phyloP scores from a whole-genome alignment of 2,329 filamentous ascomycete genomes.

The Curvularia eragrostidis region DNA sequence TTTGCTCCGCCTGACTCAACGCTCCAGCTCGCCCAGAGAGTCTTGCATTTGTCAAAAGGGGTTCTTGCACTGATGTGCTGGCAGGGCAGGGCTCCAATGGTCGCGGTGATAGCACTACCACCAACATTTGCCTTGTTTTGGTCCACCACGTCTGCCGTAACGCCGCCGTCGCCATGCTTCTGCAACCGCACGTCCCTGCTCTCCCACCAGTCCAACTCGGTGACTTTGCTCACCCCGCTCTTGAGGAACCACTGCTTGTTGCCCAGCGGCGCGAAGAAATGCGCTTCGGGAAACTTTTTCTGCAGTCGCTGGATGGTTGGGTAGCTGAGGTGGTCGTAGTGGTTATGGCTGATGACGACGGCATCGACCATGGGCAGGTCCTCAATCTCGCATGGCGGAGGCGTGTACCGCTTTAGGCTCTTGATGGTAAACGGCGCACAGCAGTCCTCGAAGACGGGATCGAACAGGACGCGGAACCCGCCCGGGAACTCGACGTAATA shows the following conservation, averaged over 20 bases:
- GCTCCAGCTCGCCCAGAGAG: constrained; percentile 89
- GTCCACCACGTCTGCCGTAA: constrained; percentile 7
- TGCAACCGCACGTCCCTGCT: constrained; percentile 73
- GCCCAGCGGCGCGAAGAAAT: constrained; percentile 87
- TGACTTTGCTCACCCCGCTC: constrained; percentile 75
- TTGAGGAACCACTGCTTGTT: constrained; percentile 81
- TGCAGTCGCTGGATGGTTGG: constrained; percentile 75
- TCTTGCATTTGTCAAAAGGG: constrained; percentile 72
- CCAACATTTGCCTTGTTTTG: neutral
- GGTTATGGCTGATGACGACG: constrained; percentile 82
- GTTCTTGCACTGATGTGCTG: constrained; percentile 80
- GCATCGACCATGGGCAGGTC: constrained; percentile 80
- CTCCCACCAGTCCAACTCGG: constrained; percentile 96
- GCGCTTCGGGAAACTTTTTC: constrained; percentile 74
- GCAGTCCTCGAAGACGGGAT: constrained; percentile 88
- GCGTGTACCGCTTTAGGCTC: constrained; percentile 79
- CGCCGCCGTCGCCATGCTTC: constrained; percentile 5
- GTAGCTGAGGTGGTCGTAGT: constrained; percentile 91
- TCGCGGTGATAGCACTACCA: constrained; percentile 65
- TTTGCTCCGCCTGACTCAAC: constrained; percentile 75
- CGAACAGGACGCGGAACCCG: constrained; percentile 87
- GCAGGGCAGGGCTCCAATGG: constrained; percentile 78
- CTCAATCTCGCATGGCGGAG: constrained; percentile 74
- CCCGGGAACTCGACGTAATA: constrained; percentile 90
- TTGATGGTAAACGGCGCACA: constrained; percentile 78